Conservation (phyloP, 2,329 filamentous ascomycete species). For the Blastomyces emzantsi region DNA sequence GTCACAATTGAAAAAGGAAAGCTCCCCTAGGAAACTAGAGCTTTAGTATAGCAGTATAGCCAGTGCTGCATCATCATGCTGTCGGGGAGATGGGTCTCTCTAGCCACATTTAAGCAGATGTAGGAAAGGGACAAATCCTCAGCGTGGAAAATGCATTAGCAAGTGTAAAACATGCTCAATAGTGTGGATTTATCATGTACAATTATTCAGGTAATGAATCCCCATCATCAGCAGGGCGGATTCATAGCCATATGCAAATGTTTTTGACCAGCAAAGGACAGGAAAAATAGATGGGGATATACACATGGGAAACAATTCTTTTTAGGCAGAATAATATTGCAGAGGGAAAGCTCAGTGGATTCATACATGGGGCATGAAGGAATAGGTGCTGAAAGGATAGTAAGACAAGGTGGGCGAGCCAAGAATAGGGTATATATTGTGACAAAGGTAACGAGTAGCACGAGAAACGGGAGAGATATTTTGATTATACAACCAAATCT, state of each 20-base stretch:
- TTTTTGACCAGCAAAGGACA: not conserved
- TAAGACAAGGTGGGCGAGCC: not conserved
- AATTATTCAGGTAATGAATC: not conserved
- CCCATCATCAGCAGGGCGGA: not conserved
- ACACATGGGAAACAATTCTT: not conserved
- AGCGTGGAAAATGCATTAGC: not conserved
- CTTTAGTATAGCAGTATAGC: not conserved
- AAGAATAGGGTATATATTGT: not conserved
- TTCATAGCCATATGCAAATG: not conserved
- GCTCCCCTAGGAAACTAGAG: not conserved
- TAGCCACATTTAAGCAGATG: not conserved
- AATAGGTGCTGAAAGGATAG: not conserved
- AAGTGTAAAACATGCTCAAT: not conserved
- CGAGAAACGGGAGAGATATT: not conserved
- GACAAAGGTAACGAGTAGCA: not conserved
- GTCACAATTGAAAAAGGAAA: not conserved
- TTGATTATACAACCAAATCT: not conserved
- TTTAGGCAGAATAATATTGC: no score
- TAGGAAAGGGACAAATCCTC: not conserved
- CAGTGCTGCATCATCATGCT: not conserved
- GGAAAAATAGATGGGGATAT: not conserved
- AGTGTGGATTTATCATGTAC: no score
- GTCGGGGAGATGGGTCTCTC: not conserved
- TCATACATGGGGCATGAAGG: not conserved
- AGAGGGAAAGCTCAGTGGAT: no score